These are phyloP conservation scores for Juncus inflexus DNA, from an alignment of 176 grass and related monocot species.

Conservation along the genomic window DNA sequence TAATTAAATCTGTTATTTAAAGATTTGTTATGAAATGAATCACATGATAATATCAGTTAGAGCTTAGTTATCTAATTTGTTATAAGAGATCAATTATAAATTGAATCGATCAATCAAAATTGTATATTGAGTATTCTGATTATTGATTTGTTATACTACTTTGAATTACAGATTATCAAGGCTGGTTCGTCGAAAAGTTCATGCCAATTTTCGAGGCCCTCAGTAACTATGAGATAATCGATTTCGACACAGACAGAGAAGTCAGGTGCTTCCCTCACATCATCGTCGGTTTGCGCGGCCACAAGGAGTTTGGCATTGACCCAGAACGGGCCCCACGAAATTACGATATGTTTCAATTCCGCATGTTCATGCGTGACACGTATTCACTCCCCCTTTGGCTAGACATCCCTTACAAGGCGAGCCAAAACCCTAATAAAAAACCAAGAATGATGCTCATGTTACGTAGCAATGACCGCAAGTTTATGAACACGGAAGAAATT, in stretches of 20 bases:
- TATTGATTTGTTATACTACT: too few relatives aligned
- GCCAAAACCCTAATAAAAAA: not conserved
- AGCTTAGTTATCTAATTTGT: too few relatives aligned
- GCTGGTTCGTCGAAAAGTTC: slow-evolving; percentile 8
- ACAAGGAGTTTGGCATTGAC: slow-evolving; percentile 23
- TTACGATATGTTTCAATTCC: slow-evolving; percentile 17
- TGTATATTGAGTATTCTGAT: too few relatives aligned
- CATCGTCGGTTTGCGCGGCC: slow-evolving; percentile 15
- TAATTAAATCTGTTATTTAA: too few relatives aligned
- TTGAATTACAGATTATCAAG: not conserved
- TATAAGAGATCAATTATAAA: too few relatives aligned
- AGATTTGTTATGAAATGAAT: too few relatives aligned
- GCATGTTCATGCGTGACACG: slow-evolving; percentile 9
- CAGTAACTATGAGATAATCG: slow-evolving; percentile 2
- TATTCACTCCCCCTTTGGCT: not conserved
- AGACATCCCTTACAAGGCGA: not conserved
- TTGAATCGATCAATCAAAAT: too few relatives aligned
- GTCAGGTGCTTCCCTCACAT: slow-evolving; percentile 7
- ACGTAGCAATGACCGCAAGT: not conserved
- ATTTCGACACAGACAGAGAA: slow-evolving; percentile 16
- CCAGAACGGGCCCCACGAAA: slow-evolving; percentile 6
- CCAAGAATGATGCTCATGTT: slow-evolving; percentile 12
- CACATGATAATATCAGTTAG: too few relatives aligned
- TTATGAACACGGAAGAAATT: not conserved
- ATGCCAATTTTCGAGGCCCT: not conserved